Evolutionary conservation across 2,329 filamentous ascomycete genomes (phyloP), one percentile per base, ranked within the genome.

Genomic region (Pseudodiploospora longispora): DNA sequence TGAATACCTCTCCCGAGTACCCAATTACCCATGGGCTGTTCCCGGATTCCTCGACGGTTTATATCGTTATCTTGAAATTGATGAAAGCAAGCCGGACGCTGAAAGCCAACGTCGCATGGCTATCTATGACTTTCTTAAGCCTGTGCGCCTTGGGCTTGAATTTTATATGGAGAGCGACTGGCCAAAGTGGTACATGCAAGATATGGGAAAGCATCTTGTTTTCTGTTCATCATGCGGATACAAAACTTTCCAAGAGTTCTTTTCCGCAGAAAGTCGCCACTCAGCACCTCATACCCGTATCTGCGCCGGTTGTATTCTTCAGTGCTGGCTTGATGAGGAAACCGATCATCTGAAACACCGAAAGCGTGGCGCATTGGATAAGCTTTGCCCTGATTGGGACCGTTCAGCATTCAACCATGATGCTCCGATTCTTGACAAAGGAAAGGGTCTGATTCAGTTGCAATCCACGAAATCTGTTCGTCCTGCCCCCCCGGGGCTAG

Each of bases 181-280:
- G 50, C 45, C 48, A 0, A 30, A 36, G 0, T 62, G 52, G 36
- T 65, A 62, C 42, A 40, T 41, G 1, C 4, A 43, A 0, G n/a
- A 38, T 5, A 60, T 63, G 60, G 59, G 51, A 0, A 37, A 42
- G 3, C 19, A 46, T 2, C 38, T 57, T 3, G 6, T 53, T 0
- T 63, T 62, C 33, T 67, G 64, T 41, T 55, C 50, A 0, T 65
- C 60, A 1, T 67, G 64, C 12, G 64, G 64, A 1, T 59, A 63
- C 40, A 52, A 60, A 27, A 56, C 56, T 30, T 44, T 60, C 1
- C 29, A 52, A n/a, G 58, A 64, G 4, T 61, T 67, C 28, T 67
- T 59, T 38, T 43, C 47, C 0, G 27, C 30, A 2, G 6, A 36
- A 0, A 38, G 32, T 7, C 47, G 50, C 2, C 4, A 9, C 1